Conservation (phyloP, 345 rosid species). For the Citrus reticulata region DNA sequence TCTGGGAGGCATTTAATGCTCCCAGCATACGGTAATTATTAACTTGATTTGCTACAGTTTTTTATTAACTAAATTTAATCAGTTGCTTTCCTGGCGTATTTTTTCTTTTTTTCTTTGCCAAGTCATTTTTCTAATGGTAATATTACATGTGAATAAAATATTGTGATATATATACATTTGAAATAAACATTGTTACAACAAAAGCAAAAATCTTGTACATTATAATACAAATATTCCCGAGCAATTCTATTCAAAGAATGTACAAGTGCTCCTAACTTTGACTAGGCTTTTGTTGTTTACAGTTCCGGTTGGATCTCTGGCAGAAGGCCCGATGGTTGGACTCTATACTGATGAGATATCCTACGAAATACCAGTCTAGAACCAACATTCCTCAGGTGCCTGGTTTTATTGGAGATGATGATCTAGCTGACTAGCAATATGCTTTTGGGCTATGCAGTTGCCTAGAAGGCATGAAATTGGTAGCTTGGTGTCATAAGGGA, state of each 20-base stretch:
- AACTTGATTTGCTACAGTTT: no score
- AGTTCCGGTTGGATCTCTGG: background rate
- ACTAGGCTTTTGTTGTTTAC: background rate
- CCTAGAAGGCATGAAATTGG: background rate
- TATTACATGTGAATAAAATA: no score
- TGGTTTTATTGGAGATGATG: background rate
- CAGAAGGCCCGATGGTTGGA: background rate
- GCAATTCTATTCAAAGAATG: background rate
- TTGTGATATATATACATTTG: background rate
- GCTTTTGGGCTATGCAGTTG: background rate
- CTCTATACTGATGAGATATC: conserved; percentile 7
- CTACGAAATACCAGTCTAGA: background rate
- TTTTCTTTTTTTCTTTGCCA: no score
- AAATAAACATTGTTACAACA: background rate
- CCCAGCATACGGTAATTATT: no score
- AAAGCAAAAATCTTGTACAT: background rate
- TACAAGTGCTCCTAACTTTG: background rate
- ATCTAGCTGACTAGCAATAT: background rate
- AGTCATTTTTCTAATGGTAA: background rate
- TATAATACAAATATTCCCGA: background rate
- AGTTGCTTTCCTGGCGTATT: no score
- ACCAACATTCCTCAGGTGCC: background rate
- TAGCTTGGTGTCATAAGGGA: background rate
- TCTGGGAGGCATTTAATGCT: no score
- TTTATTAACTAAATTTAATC: no score